Conservation (phyloP, 2,329 filamentous ascomycete species). For the Nigrospora oryzae region DNA sequence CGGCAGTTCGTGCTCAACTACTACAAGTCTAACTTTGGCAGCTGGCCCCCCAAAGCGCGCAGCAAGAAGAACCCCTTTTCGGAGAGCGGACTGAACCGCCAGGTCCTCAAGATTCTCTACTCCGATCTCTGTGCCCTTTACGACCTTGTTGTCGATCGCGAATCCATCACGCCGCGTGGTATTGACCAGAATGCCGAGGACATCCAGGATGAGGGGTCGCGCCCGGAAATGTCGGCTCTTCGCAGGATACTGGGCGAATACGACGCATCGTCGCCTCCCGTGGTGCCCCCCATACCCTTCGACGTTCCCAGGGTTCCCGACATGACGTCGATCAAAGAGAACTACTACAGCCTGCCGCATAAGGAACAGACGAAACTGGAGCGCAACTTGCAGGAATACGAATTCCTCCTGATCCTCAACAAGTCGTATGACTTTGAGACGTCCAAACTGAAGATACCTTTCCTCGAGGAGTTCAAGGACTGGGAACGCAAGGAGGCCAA, state of each 20-base stretch:
- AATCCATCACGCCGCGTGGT: slow-evolving; percentile 67
- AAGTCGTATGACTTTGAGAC: slow-evolving; percentile 75
- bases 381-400: slow-evolving; percentile 67
- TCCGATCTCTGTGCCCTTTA: slow-evolving; percentile 80
- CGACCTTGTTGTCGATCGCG: slow-evolving; percentile 78
- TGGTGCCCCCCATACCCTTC: slow-evolving; percentile 85
- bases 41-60: slow-evolving; percentile 84
- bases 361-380: slow-evolving; percentile 71
- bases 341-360: slow-evolving; percentile 53
- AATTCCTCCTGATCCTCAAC: slow-evolving; percentile 68
- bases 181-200: slow-evolving; percentile 54
- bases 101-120: slow-evolving; percentile 76
- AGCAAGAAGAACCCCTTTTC: slow-evolving; percentile 88
- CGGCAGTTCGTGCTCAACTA: slow-evolving; percentile 64
- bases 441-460: slow-evolving; percentile 46
- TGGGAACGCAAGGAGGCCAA: slow-evolving; percentile 63
- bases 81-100: slow-evolving; percentile 76
- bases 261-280: slow-evolving; percentile 80
- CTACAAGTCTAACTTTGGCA: slow-evolving; percentile 50
- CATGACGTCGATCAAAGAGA: slow-evolving; percentile 56
- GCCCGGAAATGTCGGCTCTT: slow-evolving; percentile 60
- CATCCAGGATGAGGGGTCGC: slow-evolving; percentile 37
- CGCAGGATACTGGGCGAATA: slow-evolving; percentile 79
- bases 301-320: slow-evolving; percentile 74
- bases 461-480: slow-evolving; percentile 60